Conservation (phyloP, 2,329 filamentous ascomycete species). For the Bipolaris gigantea region DNA sequence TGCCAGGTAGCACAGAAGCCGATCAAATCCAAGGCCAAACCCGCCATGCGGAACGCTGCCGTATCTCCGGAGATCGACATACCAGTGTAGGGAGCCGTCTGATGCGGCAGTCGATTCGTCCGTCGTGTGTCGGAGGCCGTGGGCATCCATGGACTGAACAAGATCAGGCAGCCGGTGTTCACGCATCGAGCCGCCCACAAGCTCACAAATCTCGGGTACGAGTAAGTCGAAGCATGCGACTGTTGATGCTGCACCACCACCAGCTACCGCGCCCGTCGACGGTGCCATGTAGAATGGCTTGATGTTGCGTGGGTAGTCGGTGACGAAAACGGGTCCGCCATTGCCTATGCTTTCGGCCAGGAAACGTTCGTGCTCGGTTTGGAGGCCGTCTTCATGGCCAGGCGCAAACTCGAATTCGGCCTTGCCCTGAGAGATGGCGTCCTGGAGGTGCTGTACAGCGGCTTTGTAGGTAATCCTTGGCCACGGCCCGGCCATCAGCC, state of each 20-base stretch:
- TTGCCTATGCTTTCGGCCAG: slow-evolving; percentile 70
- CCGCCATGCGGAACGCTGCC: slow-evolving; percentile 91
- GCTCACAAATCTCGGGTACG: slow-evolving; percentile 81
- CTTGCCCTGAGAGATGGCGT: slow-evolving; percentile 55
- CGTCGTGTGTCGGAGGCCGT: slow-evolving; percentile 58
- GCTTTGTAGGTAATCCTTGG: slow-evolving; percentile 80
- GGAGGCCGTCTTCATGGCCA: slow-evolving; percentile 72
- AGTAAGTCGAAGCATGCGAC: slow-evolving; percentile 91
- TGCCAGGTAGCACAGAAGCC: slow-evolving; percentile 79
- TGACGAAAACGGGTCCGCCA: slow-evolving; percentile 79
- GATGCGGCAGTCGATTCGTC: slow-evolving; percentile 19
- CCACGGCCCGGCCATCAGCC: slow-evolving; percentile 73
- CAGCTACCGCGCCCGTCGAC: slow-evolving; percentile 21
- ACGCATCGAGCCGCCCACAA: slow-evolving; percentile 86
- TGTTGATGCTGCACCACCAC: slow-evolving; percentile 50
- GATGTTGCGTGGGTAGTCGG: slow-evolving; percentile 82
- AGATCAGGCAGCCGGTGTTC: slow-evolving; percentile 74
- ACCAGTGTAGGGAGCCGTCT: slow-evolving; percentile 68
- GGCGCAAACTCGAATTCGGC: slow-evolving; percentile 68
- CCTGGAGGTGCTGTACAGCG: slow-evolving; percentile 69
- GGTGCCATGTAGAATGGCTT: slow-evolving; percentile 92
- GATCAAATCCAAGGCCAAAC: slow-evolving; percentile 88
- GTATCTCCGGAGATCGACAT: slow-evolving; percentile 83
- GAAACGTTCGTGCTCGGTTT: slow-evolving; percentile 91
- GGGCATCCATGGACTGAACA: slow-evolving; percentile 68